These are phyloP conservation scores for Leccinum imitatum DNA, from an alignment of 768 basidiomycete species.

Conservation along the genomic window DNA sequence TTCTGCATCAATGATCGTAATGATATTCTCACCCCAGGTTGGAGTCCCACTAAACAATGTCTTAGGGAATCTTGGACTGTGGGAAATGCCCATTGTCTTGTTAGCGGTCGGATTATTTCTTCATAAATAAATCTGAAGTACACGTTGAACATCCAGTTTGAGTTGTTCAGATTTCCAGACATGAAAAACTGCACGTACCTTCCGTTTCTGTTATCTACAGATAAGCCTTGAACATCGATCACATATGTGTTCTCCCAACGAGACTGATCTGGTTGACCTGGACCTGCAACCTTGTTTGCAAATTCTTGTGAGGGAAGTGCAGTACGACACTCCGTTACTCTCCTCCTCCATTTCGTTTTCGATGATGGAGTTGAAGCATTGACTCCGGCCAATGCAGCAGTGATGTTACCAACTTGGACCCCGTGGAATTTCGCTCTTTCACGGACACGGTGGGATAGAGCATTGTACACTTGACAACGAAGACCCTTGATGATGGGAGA, in stretches of 20 bases:
- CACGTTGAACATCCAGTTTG: too few species aligned
- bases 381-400: not conserved
- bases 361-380: not conserved
- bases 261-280: not conserved
- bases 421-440: not conserved
- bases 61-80: too few species aligned
- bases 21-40: too few species aligned
- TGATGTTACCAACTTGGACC: not conserved
- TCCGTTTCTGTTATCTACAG: too few species aligned
- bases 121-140: too few species aligned
- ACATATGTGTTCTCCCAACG: not conserved
- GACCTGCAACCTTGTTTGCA: not conserved
- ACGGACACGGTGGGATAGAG: not conserved
- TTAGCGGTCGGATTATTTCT: too few species aligned
- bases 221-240: not conserved
- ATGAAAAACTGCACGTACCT: too few species aligned
- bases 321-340: not conserved
- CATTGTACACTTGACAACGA: not conserved
- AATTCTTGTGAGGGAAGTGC: not conserved
- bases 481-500: not conserved
- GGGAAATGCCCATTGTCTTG: too few species aligned
- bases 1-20: too few species aligned
- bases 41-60: too few species aligned
- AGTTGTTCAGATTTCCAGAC: too few species aligned
- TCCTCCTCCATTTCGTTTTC: not conserved